phyloP scores from a whole-genome alignment of 2,329 filamentous ascomycete genomes.

The Alternaria gansuensis region DNA sequence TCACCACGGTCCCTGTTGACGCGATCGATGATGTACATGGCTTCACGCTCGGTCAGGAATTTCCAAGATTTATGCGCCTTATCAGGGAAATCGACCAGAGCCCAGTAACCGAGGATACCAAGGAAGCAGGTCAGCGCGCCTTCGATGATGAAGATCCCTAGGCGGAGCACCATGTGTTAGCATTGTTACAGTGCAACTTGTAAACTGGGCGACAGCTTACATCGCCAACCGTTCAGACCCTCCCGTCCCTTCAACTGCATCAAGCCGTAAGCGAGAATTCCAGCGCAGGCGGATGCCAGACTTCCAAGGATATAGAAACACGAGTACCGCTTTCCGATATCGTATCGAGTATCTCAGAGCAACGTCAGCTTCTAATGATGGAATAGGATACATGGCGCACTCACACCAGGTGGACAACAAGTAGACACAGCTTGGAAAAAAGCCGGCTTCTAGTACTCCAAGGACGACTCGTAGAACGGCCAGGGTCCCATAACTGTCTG shows the following conservation, averaged over 20 bases:
- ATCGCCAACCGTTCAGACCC: constrained; percentile 57
- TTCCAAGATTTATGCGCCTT: constrained; percentile 54
- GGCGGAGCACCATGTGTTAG: constrained; percentile 46
- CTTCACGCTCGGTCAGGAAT: constrained; percentile 59
- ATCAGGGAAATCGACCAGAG: constrained; percentile 59
- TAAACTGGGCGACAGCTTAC: constrained; percentile 31
- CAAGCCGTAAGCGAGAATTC: constrained; percentile 74
- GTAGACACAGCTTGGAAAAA: constrained; percentile 57
- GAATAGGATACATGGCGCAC: not conserved
- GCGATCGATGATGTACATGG: constrained; percentile 60
- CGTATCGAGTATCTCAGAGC: constrained; percentile 60
- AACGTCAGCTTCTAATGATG: not conserved
- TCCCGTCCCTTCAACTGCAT: constrained; percentile 70
- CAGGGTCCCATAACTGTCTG: constrained; percentile 48
- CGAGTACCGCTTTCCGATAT: constrained; percentile 74
- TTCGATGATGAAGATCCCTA: constrained; percentile 58
- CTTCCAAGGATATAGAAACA: constrained; percentile 75
- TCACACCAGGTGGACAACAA: constrained; percentile 54
- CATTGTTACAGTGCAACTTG: not conserved
- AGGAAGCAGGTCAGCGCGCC: constrained; percentile 54
- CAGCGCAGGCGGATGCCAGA: constrained; percentile 70
- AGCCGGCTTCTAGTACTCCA: constrained; percentile 54
- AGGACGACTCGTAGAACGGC: constrained; percentile 52
- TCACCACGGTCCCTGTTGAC: constrained; percentile 65
- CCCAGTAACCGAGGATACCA: constrained; percentile 54